Percentiles rank a stretch among this genome's conserved stretches.
These are phyloP conservation scores for Peniophora sp. DNA, from an alignment of 1,284 basidiomycete species.

Conservation along the genomic window DNA sequence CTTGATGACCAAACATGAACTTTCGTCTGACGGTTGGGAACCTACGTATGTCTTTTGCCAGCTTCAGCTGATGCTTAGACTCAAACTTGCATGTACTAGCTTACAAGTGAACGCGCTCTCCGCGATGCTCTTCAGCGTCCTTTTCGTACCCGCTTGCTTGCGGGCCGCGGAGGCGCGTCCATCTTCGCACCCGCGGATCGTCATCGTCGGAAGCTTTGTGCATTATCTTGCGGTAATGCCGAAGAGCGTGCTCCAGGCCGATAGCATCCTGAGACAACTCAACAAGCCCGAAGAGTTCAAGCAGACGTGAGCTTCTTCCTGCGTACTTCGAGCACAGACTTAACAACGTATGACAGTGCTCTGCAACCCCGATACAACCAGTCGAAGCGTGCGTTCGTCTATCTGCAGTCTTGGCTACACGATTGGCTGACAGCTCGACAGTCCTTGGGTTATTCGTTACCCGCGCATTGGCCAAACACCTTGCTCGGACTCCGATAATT, in stretches of 20 bases:
- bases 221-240: background rate
- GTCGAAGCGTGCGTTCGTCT: background rate
- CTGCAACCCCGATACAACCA: background rate
- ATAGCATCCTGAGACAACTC: background rate
- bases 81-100: background rate
- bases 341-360: background rate
- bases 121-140: background rate
- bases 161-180: background rate
- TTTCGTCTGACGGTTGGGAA: slow-evolving; percentile 24
- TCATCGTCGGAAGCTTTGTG: background rate
- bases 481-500: background rate
- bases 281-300: background rate
- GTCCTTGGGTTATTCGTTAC: background rate
- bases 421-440: background rate
- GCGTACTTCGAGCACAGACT: background rate
- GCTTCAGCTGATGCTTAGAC: background rate
- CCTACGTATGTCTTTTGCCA: background rate
- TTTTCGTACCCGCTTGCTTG: background rate
- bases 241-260: background rate
- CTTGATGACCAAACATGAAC: slow-evolving; percentile 8
- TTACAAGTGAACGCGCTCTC: background rate
- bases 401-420: background rate
- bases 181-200: background rate
- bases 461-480: background rate
- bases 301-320: background rate